Base-by-base conservation (phyloP, 2,329 filamentous ascomycete species). In the Fragosphaeria purpurea region DNA sequence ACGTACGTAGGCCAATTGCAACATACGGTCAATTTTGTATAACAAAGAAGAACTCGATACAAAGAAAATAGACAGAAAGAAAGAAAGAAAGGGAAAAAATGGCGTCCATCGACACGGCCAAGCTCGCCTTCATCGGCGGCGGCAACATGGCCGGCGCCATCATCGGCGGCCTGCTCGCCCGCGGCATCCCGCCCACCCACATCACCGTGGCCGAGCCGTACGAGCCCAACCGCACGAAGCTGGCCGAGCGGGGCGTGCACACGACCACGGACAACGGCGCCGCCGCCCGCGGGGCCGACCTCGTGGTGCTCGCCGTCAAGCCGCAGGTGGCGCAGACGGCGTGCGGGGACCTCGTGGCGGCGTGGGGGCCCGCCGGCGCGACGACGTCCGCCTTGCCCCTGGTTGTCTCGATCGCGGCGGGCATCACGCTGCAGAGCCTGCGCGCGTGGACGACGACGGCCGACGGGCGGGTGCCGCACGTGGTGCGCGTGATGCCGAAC, bases 111-210 rank as follows among this genome's bases (percentile, higher is more conserved):
- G 46, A 62, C 50, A 56, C 60, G 35, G 62, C 63, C 51, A 65
- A 65, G 51, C 58, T 69, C 52, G 60, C 59, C 58, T 68, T 69
- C 54, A 62, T 68, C 45, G 70, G 70, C 52, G 73, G 73, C 54
- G 73, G 73, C 57, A 75, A 75, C 64, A 76, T 76, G 73, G 72
- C 70, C 52, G 66, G 66, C 49, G 73, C 73, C 66, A 76, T 76
- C 57, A 74, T 75, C 55, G 68, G 70, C 22, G 73, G 73, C 47
- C 69, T 76, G 30, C 59, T 71, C 33, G 62, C 63, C 52, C 70
- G 71, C 56, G 65, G 66, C 60, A 68, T 70, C 58, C 52, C 65
- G 56, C 67, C 69, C 59, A 58, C 65, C 49, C 68, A 73, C 63
- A 69, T 76, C 60, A 64, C 58, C 60, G 73, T 75, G 50, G 66